These are phyloP conservation scores for Cicer yamashitae DNA, from an alignment of 306 rosid genomes.

Conservation along the genomic window DNA sequence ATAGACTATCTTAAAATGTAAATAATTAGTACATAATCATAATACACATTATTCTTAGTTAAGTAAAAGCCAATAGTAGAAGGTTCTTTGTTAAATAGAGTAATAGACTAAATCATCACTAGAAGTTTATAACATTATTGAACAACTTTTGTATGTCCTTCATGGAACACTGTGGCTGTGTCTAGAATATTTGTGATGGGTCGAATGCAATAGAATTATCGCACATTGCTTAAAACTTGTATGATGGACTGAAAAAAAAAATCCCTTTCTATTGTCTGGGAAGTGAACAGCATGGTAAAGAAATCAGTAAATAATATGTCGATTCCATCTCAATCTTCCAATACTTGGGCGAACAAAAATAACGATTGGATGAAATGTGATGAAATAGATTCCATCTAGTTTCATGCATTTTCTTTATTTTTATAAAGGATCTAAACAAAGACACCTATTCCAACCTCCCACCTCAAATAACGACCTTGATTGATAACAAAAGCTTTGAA, in stretches of 20 bases:
- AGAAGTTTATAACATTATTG: neutral
- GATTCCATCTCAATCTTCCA: neutral
- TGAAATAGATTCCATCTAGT: neutral
- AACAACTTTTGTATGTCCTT: slow-evolving; percentile 6
- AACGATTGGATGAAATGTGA: neutral
- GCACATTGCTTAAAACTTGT: neutral
- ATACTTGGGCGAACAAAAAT: neutral
- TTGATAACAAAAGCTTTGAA: slow-evolving; percentile 4
- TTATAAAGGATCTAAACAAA: neutral
- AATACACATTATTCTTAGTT: neutral
- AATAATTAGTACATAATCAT: neutral
- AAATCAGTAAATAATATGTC: neutral
- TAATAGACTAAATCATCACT: neutral
- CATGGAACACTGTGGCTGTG: neutral
- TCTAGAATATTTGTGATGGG: neutral
- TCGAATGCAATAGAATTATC: neutral
- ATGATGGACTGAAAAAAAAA: neutral
- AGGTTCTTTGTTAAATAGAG: neutral
- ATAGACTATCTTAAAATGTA: slow-evolving; percentile 1
- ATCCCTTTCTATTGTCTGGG: neutral
- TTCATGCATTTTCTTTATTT: neutral
- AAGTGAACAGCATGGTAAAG: neutral
- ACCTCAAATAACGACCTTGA: neutral
- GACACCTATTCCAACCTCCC: neutral
- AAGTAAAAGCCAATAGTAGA: neutral